phyloP scores from a whole-genome alignment of 352 stramenopile species.

The Phytopythium aichiense region DNA sequence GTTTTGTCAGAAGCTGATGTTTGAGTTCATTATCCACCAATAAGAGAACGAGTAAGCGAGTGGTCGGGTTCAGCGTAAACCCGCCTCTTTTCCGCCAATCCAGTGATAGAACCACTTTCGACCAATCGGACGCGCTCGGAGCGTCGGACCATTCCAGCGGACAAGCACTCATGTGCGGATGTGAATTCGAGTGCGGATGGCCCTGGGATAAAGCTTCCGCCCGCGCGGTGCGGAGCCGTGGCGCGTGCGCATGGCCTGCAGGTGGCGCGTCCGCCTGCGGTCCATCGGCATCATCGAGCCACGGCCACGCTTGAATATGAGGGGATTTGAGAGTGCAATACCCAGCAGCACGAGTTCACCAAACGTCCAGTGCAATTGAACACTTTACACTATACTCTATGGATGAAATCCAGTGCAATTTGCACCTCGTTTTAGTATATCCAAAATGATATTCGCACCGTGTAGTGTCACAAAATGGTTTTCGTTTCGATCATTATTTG shows the following conservation, averaged over 20 bases:
- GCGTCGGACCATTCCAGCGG: neutral
- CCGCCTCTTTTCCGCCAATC: slow-evolving; percentile 22
- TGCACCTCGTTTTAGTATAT: no score
- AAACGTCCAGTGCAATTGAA: no score
- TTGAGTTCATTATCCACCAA: slow-evolving; percentile 5
- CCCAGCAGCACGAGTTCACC: no score
- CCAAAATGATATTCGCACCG: no score
- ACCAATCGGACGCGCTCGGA: neutral
- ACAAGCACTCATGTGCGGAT: no score
- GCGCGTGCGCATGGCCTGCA: neutral
- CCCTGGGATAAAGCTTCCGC: slow-evolving; percentile 32
- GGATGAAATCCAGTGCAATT: no score
- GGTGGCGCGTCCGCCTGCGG: neutral
- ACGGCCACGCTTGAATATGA: no score
- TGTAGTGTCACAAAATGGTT: no score
- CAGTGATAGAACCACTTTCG: neutral
- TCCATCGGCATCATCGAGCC: no score
- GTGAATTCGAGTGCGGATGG: neutral
- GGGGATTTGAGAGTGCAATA: no score
- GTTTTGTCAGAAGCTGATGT: neutral
- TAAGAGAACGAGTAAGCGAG: neutral
- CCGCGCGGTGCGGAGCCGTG: slow-evolving; percentile 9
- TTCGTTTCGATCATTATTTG: no score
- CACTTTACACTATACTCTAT: no score
- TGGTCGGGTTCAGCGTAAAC: neutral